Conservation (phyloP, 441 rosid genomes). For the Euphorbia schlechtendalii region DNA sequence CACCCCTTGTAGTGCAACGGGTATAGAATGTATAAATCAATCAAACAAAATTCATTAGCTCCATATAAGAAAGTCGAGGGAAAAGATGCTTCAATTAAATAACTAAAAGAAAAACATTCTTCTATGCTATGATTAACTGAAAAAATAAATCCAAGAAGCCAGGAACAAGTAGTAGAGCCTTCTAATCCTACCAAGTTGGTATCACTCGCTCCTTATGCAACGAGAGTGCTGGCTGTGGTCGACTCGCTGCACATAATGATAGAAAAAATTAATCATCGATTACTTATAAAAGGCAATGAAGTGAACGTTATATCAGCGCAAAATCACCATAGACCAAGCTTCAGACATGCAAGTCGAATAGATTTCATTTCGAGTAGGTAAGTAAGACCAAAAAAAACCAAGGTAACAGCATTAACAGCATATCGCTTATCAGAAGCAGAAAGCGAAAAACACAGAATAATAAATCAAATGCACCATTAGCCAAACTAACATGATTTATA, state of each 20-base stretch:
- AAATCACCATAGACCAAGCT: not conserved
- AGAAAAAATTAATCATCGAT: not conserved
- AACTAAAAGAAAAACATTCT: not conserved
- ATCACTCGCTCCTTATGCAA: slow-evolving; percentile 8
- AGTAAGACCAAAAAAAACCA: not conserved
- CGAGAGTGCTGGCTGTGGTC: slow-evolving; percentile 13
- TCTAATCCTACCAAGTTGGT: not conserved
- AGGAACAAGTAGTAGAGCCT: not conserved
- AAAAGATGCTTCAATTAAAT: not conserved
- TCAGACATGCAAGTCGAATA: not conserved
- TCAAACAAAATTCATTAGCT: not conserved
- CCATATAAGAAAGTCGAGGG: not conserved
- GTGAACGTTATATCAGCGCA: not conserved
- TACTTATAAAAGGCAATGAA: not conserved
- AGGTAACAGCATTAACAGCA: not conserved
- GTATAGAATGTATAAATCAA: not conserved
- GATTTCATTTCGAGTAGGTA: not conserved
- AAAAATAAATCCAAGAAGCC: slow-evolving; percentile 1
- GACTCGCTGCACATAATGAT: slow-evolving; percentile 12
- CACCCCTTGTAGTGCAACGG: too few species aligned
- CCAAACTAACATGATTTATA: not conserved
- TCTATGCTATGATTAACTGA: not conserved
- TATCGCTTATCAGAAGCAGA: not conserved
- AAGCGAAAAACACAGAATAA: not conserved
- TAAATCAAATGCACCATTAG: not conserved